Base-by-base conservation (phyloP, 1,284 basidiomycete species). In the Ceraceosorus bombacis region DNA sequence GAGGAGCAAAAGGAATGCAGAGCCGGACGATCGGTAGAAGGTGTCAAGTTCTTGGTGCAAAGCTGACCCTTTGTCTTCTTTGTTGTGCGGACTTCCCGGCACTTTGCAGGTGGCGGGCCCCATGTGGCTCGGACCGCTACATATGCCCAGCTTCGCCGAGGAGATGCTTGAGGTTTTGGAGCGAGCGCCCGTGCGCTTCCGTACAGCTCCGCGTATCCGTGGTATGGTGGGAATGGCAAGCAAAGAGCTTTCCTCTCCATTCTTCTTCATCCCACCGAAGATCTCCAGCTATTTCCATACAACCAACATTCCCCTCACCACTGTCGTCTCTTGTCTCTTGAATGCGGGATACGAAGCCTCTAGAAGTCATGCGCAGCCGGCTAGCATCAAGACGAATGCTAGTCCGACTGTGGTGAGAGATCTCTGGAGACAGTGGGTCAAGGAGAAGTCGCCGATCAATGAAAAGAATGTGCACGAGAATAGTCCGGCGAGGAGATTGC, bases 81-180 rank as follows among this genome's bases (percentile, higher is more conserved):
- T 27, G 27, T 27, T 27, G 27, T 27, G 27, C 27, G 27, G 27
- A 27, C 27, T 27, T 27, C 27, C 27, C 43, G 43, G 43, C 51
- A 46, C 55, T 48, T 57, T 37, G 13, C 15, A 88, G 88, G 74
- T 92, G 38, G 90, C 89, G 17, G 94, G 94, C 0, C 94, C 94
- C 0, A 93, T 98, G 89, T 98, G 94, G 94, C 85, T 88, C 12
- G 93, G 88, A 0, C 84, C 87, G 0, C 80, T 99, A 27, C 94
- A 98, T 72, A 84, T 93, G 73, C 73, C 80, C 1, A 81, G 80
- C 0, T 99, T 97, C 71, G 83, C 90, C 38, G 76, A 80, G 8
- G 84, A 85, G 63, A 85, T 94, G 6, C 80, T 97, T n/a, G 80
- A 83, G 37, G 87, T 90, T 68, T 80, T 95, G 6, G 76, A 80